Evolutionary conservation across 352 stramenopile species (phyloP).

Genomic region (Phytophthora uliginosa): DNA sequence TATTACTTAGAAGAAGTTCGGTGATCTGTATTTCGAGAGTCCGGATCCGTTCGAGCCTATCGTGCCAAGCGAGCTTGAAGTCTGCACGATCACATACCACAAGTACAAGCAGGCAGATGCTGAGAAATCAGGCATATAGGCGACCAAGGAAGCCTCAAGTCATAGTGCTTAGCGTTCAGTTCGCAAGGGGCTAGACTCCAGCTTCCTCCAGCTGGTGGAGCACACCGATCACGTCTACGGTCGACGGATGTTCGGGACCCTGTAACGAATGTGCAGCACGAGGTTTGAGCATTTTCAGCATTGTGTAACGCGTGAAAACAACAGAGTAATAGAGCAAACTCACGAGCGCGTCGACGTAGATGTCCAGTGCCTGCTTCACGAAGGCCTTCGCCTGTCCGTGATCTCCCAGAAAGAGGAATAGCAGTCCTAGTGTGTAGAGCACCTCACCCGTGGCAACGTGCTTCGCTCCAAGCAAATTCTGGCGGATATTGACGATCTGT

Average conservation of each 20-base stretch:
- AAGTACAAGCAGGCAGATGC: constrained; percentile 33
- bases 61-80: constrained; percentile 56
- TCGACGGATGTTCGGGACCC: constrained; percentile 69
- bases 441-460: constrained; percentile 74
- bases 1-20: constrained; percentile 55
- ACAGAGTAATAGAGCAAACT: constrained; percentile 29
- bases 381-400: constrained; percentile 59
- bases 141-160: constrained; percentile 5
- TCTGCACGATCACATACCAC: constrained; percentile 75
- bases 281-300: constrained; percentile 1
- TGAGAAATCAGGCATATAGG: constrained; percentile 6
- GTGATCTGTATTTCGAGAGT: constrained; percentile 72
- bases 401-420: constrained; percentile 65
- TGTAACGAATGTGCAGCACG: constrained; percentile 16
- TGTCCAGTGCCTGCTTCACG: constrained; percentile 59
- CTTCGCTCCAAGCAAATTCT: constrained; percentile 46
- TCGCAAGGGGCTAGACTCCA: constrained; percentile 36
- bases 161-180: neutral
- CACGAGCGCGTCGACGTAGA: constrained; percentile 71
- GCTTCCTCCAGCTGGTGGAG: constrained; percentile 62
- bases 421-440: constrained; percentile 67
- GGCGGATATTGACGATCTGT: constrained; percentile 54
- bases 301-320: neutral
- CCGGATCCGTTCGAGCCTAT: constrained; percentile 76
- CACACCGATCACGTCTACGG: constrained; percentile 63